Evolutionary conservation across 345 rosid species (phyloP), one percentile per base, ranked within the genome.

Genomic region (Melaleuca alternifolia): DNA sequence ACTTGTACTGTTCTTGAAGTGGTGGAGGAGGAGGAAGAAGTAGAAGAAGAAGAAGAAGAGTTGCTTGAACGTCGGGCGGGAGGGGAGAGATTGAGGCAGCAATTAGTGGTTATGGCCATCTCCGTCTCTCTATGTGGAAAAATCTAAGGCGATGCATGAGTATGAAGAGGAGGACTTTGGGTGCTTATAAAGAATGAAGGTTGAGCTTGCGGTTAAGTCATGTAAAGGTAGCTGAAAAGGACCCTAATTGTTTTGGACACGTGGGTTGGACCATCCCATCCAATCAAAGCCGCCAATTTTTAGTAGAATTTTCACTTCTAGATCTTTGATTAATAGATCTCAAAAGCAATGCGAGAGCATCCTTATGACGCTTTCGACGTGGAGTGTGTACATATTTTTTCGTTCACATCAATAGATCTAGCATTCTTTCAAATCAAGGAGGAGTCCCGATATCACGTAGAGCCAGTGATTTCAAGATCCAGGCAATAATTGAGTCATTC

Each of bases 31-130:
- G 85, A 3, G 11, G 46, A 14, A 15, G 88, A 46, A 26, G 89
- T 2, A 65, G 88, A 41, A 30, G 52, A 77, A 41, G 50, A 30
- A 28, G 77, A 33, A 4, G 77, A 37, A 37, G 13, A 37, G 24
- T 37, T 37, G 81, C 26, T 5, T 20, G 81, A 37, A 37, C 75
- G 83, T 0, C 87, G 24, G 56, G 88, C 3, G 14, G 92, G 90
- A 82, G 86, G 90, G 53, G 90, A 85, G 84, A 89, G 91, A 84
- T 92, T 93, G 87, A 93, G 89, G 89, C 91, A 93, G 84, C 92
- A 93, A 53, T 87, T 50, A 33, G 91, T 50, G 59, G 92, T 56
- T 50, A 88, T 81, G 13, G 93, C 91, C 96, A 92, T 93, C 61
- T 16, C 84, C 82, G 16, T 37, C 65, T 85, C 23, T 28, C 33